Base-by-base conservation (phyloP, 2,329 filamentous ascomycete species). In the Aureobasidium namibiae region DNA sequence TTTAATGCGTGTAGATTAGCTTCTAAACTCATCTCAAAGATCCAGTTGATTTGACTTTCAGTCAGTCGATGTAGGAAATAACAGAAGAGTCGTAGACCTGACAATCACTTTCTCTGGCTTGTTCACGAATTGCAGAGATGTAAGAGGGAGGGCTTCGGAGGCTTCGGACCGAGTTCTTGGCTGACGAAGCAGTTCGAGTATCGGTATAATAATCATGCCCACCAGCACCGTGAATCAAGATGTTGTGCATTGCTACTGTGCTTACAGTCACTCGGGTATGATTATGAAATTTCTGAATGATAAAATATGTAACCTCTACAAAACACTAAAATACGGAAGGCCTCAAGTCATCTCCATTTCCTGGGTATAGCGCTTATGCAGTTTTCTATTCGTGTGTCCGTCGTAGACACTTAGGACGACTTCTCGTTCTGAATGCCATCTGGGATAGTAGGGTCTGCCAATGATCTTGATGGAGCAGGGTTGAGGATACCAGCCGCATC, bases 401-500 rank as follows among this genome's bases (percentile, higher is more conserved):
- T n/a, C 21, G 8, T 29, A 2, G 11, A 24, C 1, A 39, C 23
- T 52, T 8, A 50, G 3, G 31, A 18, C 6, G 48, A 38, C 48
- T 52, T 52, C 48, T 52, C 48, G 16, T 50, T 50, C 21, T 50
- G 48, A 4, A 50, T 21, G 9, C 48, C 48, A 26, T 52, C 48
- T 9, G 23, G 48, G 9, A 39, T 38, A 4, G 62, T 56, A 24
- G 69, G 67, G 44, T 66, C 63, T 16, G 65, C 60, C 61, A 79
- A 64, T 16, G 75, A 67, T 66, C 70, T 77, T 34, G 66, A 64
- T 62, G 74, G 87, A 67, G 70, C 84, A 21, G 89, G 87, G 54
- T 82, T 88, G 59, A 96, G 76, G 16, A 96, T 81, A 59, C 84
- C 82, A 48, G 83, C 78, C 6, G 89, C 88, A 41, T 91, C 83